A percentile compares a stretch with the other conserved stretches of the same genome.
These are phyloP conservation scores for Sutorius eximius DNA, from an alignment of 1,284 basidiomycete genomes.

Conservation along the genomic window DNA sequence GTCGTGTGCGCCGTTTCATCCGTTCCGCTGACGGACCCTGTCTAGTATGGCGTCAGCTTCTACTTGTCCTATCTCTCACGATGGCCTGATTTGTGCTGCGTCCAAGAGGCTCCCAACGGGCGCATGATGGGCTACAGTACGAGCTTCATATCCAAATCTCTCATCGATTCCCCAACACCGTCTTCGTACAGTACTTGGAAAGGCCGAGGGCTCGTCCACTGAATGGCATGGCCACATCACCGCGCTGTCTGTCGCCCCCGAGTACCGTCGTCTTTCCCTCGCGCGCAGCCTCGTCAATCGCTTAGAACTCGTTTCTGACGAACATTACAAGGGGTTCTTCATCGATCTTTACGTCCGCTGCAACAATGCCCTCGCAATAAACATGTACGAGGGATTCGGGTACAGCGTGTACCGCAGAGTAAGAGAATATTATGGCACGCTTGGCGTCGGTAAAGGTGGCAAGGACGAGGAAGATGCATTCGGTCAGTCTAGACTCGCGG, in stretches of 20 bases:
- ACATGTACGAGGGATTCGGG: slow-evolving; percentile 84
- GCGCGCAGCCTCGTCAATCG: slow-evolving; percentile 80
- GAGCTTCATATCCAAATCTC: slow-evolving; percentile 26
- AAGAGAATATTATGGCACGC: slow-evolving; percentile 80
- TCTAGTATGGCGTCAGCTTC: slow-evolving; percentile 80
- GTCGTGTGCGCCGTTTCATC: slow-evolving; percentile 22
- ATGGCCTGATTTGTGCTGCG: slow-evolving; percentile 88
- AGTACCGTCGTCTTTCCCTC: slow-evolving; percentile 83
- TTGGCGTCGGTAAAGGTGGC: slow-evolving; percentile 66
- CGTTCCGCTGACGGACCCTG: slow-evolving; percentile 4
- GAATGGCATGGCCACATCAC: slow-evolving; percentile 93
- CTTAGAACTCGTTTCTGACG: slow-evolving; percentile 80
- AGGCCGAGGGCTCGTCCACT: slow-evolving; percentile 69
- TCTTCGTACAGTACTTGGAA: slow-evolving; percentile 68
- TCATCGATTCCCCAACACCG: slow-evolving; percentile 10
- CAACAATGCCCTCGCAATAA: slow-evolving; percentile 72
- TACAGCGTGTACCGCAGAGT: slow-evolving; percentile 88
- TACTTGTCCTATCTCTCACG: slow-evolving; percentile 84
- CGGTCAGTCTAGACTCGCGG: slow-evolving; percentile 56
- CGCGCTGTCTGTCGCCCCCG: slow-evolving; percentile 87
- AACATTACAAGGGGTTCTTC: slow-evolving; percentile 76
- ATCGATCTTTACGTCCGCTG: slow-evolving; percentile 91
- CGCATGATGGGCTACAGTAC: slow-evolving; percentile 85
- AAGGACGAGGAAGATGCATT: slow-evolving; percentile 88
- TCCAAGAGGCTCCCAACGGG: slow-evolving; percentile 75